Conservation (phyloP, 2,329 filamentous ascomycete genomes). For the Botrytis porri region DNA sequence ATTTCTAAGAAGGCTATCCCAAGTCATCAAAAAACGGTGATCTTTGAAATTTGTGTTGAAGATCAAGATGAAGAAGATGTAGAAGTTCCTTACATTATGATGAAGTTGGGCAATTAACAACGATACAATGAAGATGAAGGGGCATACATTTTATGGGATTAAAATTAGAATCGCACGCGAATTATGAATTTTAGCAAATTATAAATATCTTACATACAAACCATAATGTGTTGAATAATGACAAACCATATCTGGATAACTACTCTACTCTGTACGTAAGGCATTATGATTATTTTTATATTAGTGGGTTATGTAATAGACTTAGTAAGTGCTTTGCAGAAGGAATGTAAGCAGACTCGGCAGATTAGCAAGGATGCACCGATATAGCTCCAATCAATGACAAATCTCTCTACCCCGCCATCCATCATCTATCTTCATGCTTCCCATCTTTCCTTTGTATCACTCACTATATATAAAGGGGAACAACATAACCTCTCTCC, state of each 20-base stretch:
- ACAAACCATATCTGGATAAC: background rate
- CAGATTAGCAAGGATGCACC: background rate
- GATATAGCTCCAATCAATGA: slow-evolving; percentile 5
- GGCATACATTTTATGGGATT: background rate
- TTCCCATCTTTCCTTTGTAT: slow-evolving; percentile 9
- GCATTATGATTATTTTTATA: background rate
- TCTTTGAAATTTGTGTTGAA: slow-evolving; percentile 93
- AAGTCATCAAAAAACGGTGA: slow-evolving; percentile 88
- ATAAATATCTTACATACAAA: background rate
- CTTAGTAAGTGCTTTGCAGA: slow-evolving; percentile 17
- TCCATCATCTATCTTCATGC: background rate
- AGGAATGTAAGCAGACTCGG: slow-evolving; percentile 10
- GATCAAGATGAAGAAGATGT: slow-evolving; percentile 89
- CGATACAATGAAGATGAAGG: background rate
- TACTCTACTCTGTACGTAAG: too few relatives aligned
- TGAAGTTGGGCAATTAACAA: slow-evolving; percentile 51
- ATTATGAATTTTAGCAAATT: background rate
- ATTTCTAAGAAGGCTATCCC: slow-evolving; percentile 93
- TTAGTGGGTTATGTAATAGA: slow-evolving; percentile 10
- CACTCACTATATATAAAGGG: background rate
- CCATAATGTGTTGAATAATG: background rate
- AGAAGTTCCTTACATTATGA: slow-evolving; percentile 94
- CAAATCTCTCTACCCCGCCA: slow-evolving; percentile 18
- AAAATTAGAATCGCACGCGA: slow-evolving; percentile 10
- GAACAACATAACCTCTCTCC: background rate